Conservation (phyloP, 192 early-diverging fungal genomes). For the Spizellomyces punctatus region DNA sequence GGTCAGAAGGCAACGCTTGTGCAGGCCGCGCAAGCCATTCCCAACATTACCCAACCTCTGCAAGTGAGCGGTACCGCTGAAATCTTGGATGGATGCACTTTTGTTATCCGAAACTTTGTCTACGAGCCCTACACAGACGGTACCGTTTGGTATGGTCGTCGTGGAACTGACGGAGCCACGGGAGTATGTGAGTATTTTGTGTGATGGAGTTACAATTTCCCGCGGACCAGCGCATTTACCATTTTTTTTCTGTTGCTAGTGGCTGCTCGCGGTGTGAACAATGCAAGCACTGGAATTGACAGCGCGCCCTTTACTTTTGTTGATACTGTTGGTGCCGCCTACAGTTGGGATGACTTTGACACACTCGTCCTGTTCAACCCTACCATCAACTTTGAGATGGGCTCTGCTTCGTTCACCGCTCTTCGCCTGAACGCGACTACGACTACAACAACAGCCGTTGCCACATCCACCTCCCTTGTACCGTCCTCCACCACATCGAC, state of each 20-base stretch:
- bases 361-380: conserved; percentile 14
- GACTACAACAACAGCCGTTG: neutral
- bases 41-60: neutral
- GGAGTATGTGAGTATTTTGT: conserved; percentile 4
- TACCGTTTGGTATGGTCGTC: conserved; percentile 19
- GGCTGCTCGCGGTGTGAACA: neutral
- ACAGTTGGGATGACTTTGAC: conserved; percentile 21
- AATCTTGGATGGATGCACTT: conserved; percentile 25
- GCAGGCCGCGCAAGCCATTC: neutral
- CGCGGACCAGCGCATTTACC: no score
- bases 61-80: conserved; percentile 12
- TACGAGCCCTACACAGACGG: conserved; percentile 3
- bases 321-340: neutral
- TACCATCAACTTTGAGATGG: neutral
- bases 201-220: no score
- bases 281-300: neutral
- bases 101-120: conserved; percentile 8
- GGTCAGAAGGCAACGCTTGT: neutral
- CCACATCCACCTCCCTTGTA: neutral
- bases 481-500: neutral
- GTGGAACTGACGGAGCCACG: neutral
- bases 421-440: neutral
- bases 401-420: neutral
- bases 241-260: no score
- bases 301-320: neutral